Evolutionary conservation across 768 basidiomycete genomes (phyloP).

Genomic region (Lepiota brunneoincarnata): DNA sequence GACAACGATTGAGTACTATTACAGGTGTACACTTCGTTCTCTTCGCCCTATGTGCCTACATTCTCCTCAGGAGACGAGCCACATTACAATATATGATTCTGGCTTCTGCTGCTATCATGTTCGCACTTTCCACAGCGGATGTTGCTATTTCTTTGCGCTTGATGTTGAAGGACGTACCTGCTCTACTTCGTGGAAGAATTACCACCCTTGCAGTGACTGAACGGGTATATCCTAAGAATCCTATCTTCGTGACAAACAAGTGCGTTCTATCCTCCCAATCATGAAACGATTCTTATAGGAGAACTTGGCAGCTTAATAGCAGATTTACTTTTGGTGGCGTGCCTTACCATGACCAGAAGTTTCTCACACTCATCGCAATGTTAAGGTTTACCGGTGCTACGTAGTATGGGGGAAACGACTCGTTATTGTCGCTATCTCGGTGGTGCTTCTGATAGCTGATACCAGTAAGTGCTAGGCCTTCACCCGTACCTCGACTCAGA

Average conservation of each 20-base stretch:
- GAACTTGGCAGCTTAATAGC: too few relatives aligned
- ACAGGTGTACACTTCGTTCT: slow-evolving; percentile 29
- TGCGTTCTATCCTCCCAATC: not conserved
- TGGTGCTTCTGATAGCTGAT: slow-evolving; percentile 18
- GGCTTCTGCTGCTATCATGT: slow-evolving; percentile 12
- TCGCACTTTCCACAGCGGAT: slow-evolving; percentile 11
- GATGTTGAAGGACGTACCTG: not conserved
- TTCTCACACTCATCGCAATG: not conserved
- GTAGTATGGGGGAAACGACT: slow-evolving; percentile 24
- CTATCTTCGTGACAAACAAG: slow-evolving; percentile 5
- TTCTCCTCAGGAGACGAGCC: slow-evolving; percentile 14
- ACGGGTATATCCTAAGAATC: not conserved
- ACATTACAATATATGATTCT: slow-evolving; percentile 12
- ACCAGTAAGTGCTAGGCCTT: slow-evolving; percentile 16
- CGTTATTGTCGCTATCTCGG: slow-evolving; percentile 16
- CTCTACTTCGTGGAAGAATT: not conserved
- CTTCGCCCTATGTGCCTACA: slow-evolving; percentile 23
- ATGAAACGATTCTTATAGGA: too few relatives aligned
- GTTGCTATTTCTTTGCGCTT: not conserved
- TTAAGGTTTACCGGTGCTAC: slow-evolving; percentile 14
- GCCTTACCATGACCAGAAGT: too few relatives aligned
- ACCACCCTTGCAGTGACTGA: not conserved
- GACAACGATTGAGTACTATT: too few relatives aligned
- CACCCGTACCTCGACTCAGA: too few relatives aligned
- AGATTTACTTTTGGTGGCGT: too few relatives aligned